Base-by-base conservation (phyloP, 2,329 filamentous ascomycete species). In the Sporothrix pallida region DNA sequence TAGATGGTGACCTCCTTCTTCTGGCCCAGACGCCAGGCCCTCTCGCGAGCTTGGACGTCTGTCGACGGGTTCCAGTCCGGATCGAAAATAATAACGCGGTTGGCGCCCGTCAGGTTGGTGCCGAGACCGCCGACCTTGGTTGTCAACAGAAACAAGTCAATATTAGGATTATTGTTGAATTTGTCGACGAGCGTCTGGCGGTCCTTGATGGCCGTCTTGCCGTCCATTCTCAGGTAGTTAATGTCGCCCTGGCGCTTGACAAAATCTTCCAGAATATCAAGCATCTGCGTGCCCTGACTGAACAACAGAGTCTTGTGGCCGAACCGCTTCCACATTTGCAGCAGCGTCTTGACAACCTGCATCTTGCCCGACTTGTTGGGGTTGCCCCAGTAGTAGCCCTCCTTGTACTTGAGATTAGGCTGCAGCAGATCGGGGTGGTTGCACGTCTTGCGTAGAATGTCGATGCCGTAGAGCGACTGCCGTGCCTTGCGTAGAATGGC, bases 41-140 rank as follows among this genome's bases (percentile, higher is more conserved):
- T 89, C 82, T 99, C 96, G 67, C 96, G 91, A 17, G 96, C 96
- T 83, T 99, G 96, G 37, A 98, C 87, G 79, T 99, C 96, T 0
- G 95, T 98, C 0, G 95, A 98, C 1, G 95, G 96, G 78, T 98
- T 98, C 96, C 96, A 99, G 80, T 99, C 96, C 0, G 96, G 97
- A 79, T 99, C 97, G 79, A 96, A 99, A 72, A 99, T 98, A 79
- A 99, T 97, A 76, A 99, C 95, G 48, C 96, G 90, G 80, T 97
- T 93, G 5, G 96, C 96, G 8, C 96, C 96, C 0, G 96, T 99
- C 26, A 99, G 85, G 77, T 99, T 99, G 65, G 97, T 92, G 6
- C 96, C 96, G 15, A 99, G 85, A 0, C 96, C 96, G 63, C 96
- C 96, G 20, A 98, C 97, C 80, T 97, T 97, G 0, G 97, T 99